These are phyloP conservation scores for Picochlorum sp. DNA, from an alignment of 139 green algal genomes.

Conservation along the genomic window DNA sequence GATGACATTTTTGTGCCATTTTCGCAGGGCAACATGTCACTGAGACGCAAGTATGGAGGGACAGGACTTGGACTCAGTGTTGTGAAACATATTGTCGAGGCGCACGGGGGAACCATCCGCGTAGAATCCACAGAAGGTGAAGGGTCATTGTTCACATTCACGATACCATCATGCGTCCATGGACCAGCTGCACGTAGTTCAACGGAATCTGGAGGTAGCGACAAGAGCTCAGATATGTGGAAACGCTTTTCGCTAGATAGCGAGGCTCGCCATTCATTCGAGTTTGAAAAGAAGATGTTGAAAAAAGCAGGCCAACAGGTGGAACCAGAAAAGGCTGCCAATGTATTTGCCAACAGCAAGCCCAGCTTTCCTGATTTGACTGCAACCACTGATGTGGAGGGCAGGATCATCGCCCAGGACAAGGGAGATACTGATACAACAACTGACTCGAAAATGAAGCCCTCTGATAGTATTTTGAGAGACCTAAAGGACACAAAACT, in stretches of 20 bases:
- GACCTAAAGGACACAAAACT: neutral
- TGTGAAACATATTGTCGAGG: conserved; percentile 55
- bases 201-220: neutral
- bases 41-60: conserved; percentile 61
- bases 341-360: conserved; percentile 6
- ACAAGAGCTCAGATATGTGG: conserved; percentile 20
- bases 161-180: conserved; percentile 11
- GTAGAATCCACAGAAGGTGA: conserved; percentile 26
- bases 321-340: conserved; percentile 8
- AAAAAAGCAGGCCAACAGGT: conserved; percentile 33
- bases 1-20: conserved; percentile 50
- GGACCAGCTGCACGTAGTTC: neutral
- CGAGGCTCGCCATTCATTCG: neutral
- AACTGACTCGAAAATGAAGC: neutral
- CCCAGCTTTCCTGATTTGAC: neutral
- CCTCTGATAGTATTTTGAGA: neutral
- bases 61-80: conserved; percentile 61
- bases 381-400: neutral
- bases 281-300: conserved; percentile 10
- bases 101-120: conserved; percentile 43
- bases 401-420: neutral
- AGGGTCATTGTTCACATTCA: conserved; percentile 55
- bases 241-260: conserved; percentile 17
- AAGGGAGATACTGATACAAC: neutral
- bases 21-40: conserved; percentile 61